Evolutionary conservation across 2,329 filamentous ascomycete species (phyloP), one percentile per base, ranked within the genome.

Genomic region (Fusarium caatingaense): DNA sequence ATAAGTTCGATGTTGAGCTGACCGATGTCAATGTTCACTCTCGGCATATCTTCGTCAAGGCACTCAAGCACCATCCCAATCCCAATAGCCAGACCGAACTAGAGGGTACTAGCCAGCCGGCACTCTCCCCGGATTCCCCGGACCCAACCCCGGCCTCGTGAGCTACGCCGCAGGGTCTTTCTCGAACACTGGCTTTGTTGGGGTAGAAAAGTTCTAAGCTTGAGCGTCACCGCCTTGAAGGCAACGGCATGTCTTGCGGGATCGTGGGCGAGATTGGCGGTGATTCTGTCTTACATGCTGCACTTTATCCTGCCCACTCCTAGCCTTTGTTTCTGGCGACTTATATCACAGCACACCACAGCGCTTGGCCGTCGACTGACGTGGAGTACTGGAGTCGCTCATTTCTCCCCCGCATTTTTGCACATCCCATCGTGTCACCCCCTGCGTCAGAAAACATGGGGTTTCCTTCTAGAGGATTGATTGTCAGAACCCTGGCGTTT

Each of bases 1-100:
- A 89, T 73, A 77, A 83, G n/a, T 85, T 88, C 63, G 83, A 86
- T 66, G 88, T 89, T 32, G 83, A 85, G 75, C 78, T 91, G 41
- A 71, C 66, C n/a, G 79, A 88, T 65, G 76, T 90, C 64, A 86
- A 89, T 69, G 83, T 87, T 27, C 82, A 85, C 71, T 73, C 75
- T 18, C 80, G 80, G 40, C 76, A 77, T 44, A 80, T 89, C 44
- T 66, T 78, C 13, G 86, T 89, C 64, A 83, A 81, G 77, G 81
- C 83, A 13, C 58, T 85, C 42, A 74, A 77, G 49, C 68, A 70
- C 37, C 30, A 68, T 59, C 45, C 40, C 37, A 37, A 58, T 32
- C 42, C 34, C 37, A 51, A 51, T 51, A 47, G 45, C 7, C 40
- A 18, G 44, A 18, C 44, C 50, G 32, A 23, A 30, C 27, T 45